Evolutionary conservation across 2,329 filamentous ascomycete genomes (phyloP), one percentile per base, ranked within the genome.

Genomic region (Colletotrichum tanaceti): DNA sequence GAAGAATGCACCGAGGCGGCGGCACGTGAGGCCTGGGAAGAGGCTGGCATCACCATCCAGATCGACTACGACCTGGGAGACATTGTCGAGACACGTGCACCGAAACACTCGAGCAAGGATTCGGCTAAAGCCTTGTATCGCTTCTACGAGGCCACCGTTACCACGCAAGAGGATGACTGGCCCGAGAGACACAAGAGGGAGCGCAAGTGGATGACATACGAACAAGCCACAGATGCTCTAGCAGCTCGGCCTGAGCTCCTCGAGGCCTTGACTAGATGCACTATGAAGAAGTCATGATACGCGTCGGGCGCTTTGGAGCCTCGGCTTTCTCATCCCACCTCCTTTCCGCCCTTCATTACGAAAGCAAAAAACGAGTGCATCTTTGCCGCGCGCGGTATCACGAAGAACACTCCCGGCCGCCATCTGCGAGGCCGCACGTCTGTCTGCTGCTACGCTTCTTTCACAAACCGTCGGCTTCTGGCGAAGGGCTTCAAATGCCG

Each of bases 11-110:
- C 91, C 71, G 88, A 95, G 78, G 70, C 96, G 65, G 96, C 96
- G 64, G 81, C 91, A 85, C 85, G 96, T 73, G 96, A 99, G 81
- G 96, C 96, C 70, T 98, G 96, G 96, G 96, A 98, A 83, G 96
- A 98, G 83, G 96, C 94, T 49, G 96, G 96, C 75, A 97, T 98
- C 76, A 86, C 92, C 75, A 92, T 95, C 80, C 91, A 88, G 68
- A 90, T 98, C 79, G 90, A 91, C 74, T 91, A 91, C 78, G 93
- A 97, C 79, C 87, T 99, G 58, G 94, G 94, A 72, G 87, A 91
- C 72, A 97, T 99, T 74, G 84, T 90, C 63, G 96, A 99, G 81
- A 92, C 90, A 78, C 89, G 94, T 66, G 87, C 93, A 7, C 93
- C 93, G 44, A 95, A 95, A 79, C 87, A 90, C 73, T 87, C 86